These are phyloP conservation scores for Protomyces gravidus DNA, from an alignment of 1,139 yeast genomes.

Conservation along the genomic window DNA sequence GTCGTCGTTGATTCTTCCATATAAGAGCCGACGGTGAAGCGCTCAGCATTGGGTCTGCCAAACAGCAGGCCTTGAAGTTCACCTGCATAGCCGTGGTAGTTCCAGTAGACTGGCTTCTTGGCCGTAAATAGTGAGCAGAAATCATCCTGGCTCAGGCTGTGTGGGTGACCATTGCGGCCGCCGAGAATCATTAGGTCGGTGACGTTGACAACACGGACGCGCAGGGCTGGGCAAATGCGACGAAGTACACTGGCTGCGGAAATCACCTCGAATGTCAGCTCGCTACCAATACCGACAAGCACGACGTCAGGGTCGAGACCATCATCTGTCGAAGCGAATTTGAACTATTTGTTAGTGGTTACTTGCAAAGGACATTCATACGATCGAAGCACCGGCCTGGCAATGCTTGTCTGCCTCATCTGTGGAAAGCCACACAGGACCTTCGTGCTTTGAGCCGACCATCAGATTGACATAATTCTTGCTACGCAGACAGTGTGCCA, in stretches of 20 bases:
- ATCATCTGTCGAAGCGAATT: slow-evolving; percentile 34
- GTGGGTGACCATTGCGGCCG: slow-evolving; percentile 33
- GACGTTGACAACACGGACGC: slow-evolving; percentile 35
- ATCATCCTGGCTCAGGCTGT: slow-evolving; percentile 31
- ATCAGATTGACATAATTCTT: slow-evolving; percentile 34
- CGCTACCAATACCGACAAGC: slow-evolving; percentile 34
- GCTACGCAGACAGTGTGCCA: slow-evolving; percentile 33
- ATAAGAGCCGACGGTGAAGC: slow-evolving; percentile 33
- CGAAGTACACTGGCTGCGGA: slow-evolving; percentile 34
- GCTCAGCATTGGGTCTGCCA: slow-evolving; percentile 32
- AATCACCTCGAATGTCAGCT: slow-evolving; percentile 35
- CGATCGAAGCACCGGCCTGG: slow-evolving; percentile 35
- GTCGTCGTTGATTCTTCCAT: slow-evolving; percentile 35
- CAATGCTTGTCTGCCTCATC: slow-evolving; percentile 35
- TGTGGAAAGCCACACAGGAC: slow-evolving; percentile 32
- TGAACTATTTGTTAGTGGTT: slow-evolving; percentile 25
- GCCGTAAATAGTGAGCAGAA: slow-evolving; percentile 33
- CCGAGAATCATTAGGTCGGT: slow-evolving; percentile 35
- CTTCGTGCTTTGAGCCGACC: slow-evolving; percentile 35
- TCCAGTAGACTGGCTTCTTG: slow-evolving; percentile 34
- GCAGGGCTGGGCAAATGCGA: slow-evolving; percentile 31
- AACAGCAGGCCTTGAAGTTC: slow-evolving; percentile 34
- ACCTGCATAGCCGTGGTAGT: slow-evolving; percentile 35
- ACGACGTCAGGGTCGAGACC: slow-evolving; percentile 35
- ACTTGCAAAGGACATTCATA: background rate